phyloP scores from a whole-genome alignment of 208 protist species.

The Novymonas esmeraldas region DNA sequence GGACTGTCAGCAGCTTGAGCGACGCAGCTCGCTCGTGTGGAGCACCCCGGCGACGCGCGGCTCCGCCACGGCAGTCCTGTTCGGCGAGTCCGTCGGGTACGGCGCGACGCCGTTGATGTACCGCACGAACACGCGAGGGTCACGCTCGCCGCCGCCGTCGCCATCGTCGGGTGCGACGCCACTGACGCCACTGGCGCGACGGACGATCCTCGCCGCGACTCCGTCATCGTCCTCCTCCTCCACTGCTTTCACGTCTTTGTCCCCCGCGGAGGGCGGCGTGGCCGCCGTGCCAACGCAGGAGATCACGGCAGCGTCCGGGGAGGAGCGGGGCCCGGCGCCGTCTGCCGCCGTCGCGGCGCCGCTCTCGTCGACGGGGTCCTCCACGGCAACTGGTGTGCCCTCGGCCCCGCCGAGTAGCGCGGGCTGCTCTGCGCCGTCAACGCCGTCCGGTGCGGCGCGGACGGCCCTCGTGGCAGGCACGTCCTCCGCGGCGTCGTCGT shows the following conservation, averaged over 20 bases:
- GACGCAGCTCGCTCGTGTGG: constrained; percentile 33
- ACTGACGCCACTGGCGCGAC: constrained; percentile 2
- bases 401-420: not conserved
- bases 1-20: constrained; percentile 10
- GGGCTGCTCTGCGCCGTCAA: not conserved
- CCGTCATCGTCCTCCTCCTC: not conserved
- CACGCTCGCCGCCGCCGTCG: constrained; percentile 2
- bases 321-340: not conserved
- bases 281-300: not conserved
- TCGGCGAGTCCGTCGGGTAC: constrained; percentile 14
- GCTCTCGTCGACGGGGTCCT: not conserved
- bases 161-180: too few species aligned
- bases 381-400: not conserved
- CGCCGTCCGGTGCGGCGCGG: not conserved
- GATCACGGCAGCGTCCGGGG: too few species aligned
- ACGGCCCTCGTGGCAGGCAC: not conserved
- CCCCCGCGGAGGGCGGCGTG: too few species aligned
- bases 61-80: not conserved
- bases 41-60: constrained; percentile 26
- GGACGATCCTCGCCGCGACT: not conserved
- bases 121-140: constrained; percentile 24
- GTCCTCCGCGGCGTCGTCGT: not conserved
- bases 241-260: not conserved
- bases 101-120: constrained; percentile 28
- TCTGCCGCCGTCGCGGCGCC: not conserved